Percentiles rank a stretch among this genome's conserved stretches.
phyloP scores from a whole-genome alignment of 768 basidiomycete species.

The Daedaleopsis nitida region DNA sequence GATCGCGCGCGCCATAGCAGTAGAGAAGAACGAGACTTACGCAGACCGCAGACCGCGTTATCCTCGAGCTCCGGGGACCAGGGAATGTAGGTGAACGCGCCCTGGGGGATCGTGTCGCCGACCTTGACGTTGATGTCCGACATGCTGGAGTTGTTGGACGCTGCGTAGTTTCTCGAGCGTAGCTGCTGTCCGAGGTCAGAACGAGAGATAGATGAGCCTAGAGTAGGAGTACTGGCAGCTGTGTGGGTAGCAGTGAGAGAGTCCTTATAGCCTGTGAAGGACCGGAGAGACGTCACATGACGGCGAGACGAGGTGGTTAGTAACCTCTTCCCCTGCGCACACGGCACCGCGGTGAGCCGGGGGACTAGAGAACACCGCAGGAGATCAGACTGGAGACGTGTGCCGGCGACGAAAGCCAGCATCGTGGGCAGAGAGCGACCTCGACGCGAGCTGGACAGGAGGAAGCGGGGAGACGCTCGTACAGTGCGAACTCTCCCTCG shows the following conservation, averaged over 20 bases:
- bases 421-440: background rate
- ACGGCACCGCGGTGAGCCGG: background rate
- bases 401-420: background rate
- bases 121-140: conserved; percentile 44
- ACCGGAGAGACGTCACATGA: conserved; percentile 10
- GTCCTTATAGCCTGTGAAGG: background rate
- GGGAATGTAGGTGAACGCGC: conserved; percentile 54
- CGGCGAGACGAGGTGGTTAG: conserved; percentile 8
- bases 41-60: conserved; percentile 61
- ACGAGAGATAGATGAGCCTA: background rate
- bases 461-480: background rate
- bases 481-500: background rate
- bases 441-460: background rate
- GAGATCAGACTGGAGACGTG: background rate
- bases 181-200: background rate
- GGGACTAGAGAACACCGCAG: background rate
- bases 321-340: conserved; percentile 7
- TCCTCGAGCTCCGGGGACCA: conserved; percentile 65
- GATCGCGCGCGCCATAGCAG: background rate
- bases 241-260: no score
- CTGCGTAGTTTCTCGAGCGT: background rate
- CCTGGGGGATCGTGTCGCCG: conserved; percentile 52
- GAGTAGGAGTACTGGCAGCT: no score
- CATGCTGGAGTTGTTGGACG: conserved; percentile 1
- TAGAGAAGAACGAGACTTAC: conserved; percentile 44